phyloP scores from a whole-genome alignment of 2,329 filamentous ascomycete genomes.

The Fusarium papillatum region DNA sequence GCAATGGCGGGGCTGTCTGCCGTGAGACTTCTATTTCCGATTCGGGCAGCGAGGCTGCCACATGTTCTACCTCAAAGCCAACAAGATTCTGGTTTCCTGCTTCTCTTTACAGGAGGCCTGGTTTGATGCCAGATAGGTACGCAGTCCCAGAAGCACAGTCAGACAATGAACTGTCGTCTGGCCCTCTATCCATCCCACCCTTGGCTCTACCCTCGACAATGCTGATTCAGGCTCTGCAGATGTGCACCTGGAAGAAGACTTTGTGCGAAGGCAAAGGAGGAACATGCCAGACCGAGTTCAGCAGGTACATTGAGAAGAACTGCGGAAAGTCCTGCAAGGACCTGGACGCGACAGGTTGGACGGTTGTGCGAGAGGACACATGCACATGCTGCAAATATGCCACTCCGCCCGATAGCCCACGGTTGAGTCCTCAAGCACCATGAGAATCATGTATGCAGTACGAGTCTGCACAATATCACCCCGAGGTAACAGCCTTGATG shows the following conservation, averaged over 20 bases:
- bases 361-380: not conserved
- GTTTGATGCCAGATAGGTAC: not conserved
- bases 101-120: not conserved
- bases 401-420: not conserved
- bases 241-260: slow-evolving; percentile 4
- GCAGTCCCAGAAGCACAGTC: not conserved
- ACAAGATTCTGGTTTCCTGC: not conserved
- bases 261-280: not conserved
- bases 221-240: not conserved
- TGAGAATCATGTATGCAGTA: not conserved
- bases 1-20: not conserved
- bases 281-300: not conserved
- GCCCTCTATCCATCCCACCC: not conserved
- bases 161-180: not conserved
- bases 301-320: not conserved
- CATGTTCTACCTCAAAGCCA: not conserved
- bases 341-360: not conserved
- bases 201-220: not conserved
- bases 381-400: not conserved
- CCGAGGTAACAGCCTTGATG: not conserved
- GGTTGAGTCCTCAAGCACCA: not conserved
- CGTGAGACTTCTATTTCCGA: not conserved
- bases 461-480: not conserved
- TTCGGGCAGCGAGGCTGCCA: not conserved
- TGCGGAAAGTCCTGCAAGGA: not conserved